Evolutionary conservation across 306 rosid species (phyloP).

Genomic region (Vigna unguiculata): DNA sequence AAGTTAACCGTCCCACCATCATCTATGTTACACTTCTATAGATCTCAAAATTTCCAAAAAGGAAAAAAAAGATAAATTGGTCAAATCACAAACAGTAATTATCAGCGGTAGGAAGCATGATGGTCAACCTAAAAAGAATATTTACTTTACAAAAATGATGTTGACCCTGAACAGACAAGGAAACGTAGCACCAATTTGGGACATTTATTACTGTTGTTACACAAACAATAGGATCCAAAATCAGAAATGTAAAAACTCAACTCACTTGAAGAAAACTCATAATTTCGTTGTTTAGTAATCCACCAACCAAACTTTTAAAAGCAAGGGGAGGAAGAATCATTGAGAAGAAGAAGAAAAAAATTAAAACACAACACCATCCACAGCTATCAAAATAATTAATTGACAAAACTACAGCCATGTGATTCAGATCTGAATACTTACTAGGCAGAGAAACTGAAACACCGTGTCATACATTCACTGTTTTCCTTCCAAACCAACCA

Average conservation of each 20-base stretch:
- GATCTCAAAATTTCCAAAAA: slow-evolving; percentile 32
- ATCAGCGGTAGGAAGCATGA: neutral
- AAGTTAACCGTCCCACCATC: slow-evolving; percentile 14
- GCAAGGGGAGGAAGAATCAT: slow-evolving; percentile 23
- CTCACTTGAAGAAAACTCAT: slow-evolving; percentile 26
- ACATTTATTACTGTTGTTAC: slow-evolving; percentile 36
- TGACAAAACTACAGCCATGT: slow-evolving; percentile 21
- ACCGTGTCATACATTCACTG: slow-evolving; percentile 49
- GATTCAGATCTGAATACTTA: slow-evolving; percentile 83
- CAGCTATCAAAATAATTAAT: slow-evolving; percentile 5
- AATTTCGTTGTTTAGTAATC: slow-evolving; percentile 10
- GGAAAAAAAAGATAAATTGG: slow-evolving; percentile 7
- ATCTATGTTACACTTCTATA: slow-evolving; percentile 19
- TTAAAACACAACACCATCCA: neutral
- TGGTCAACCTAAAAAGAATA: slow-evolving; percentile 13
- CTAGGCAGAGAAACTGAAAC: slow-evolving; percentile 54
- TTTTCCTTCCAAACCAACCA: slow-evolving; percentile 47
- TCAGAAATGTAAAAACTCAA: slow-evolving; percentile 36
- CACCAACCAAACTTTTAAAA: slow-evolving; percentile 39
- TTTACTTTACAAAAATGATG: slow-evolving; percentile 7
- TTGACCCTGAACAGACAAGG: slow-evolving; percentile 26
- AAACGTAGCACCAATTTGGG: slow-evolving; percentile 25
- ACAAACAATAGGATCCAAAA: slow-evolving; percentile 11
- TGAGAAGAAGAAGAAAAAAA: slow-evolving; percentile 7
- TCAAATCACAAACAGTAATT: slow-evolving; percentile 8